phyloP scores from a whole-genome alignment of 306 rosid genomes.

The Pachyrhizus erosus region DNA sequence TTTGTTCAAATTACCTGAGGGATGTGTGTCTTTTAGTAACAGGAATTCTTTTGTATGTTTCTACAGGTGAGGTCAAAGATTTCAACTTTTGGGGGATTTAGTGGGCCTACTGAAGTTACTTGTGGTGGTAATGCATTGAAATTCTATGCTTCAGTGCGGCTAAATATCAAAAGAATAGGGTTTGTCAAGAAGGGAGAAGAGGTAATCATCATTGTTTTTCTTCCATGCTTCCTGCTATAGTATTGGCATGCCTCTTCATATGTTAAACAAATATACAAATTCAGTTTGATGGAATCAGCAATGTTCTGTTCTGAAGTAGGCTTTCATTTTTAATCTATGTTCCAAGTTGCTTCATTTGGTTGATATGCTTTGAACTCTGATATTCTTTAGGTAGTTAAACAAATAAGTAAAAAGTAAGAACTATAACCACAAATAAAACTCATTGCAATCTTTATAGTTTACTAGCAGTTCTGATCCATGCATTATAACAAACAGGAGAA shows the following conservation, averaged over 20 bases:
- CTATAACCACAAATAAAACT: background rate
- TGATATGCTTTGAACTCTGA: conserved; percentile 24
- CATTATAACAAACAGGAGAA: background rate
- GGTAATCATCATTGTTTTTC: conserved; percentile 54
- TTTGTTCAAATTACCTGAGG: conserved; percentile 23
- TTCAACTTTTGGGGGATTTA: conserved; percentile 90
- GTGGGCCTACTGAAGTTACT: conserved; percentile 85
- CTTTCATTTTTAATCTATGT: conserved; percentile 24
- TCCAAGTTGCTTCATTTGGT: conserved; percentile 5
- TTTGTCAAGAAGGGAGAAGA: conserved; percentile 86
- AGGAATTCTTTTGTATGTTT: conserved; percentile 24
- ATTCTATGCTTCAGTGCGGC: conserved; percentile 92
- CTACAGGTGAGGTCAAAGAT: conserved; percentile 83
- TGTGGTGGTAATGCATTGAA: conserved; percentile 96
- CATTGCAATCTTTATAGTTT: background rate
- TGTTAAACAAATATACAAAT: conserved; percentile 9
- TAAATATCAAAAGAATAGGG: conserved; percentile 73
- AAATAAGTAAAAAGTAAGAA: background rate
- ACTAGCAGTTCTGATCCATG: background rate
- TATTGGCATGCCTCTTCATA: conserved; percentile 24
- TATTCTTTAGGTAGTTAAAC: background rate
- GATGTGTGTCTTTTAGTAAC: conserved; percentile 15
- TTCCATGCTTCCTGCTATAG: background rate
- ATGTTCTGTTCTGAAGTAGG: background rate
- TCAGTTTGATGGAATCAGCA: conserved; percentile 21